A percentile compares a stretch with the other conserved stretches of the same genome.
Evolutionary conservation across 2,329 filamentous ascomycete species (phyloP).

Genomic region (Epichloe aotearoae): DNA sequence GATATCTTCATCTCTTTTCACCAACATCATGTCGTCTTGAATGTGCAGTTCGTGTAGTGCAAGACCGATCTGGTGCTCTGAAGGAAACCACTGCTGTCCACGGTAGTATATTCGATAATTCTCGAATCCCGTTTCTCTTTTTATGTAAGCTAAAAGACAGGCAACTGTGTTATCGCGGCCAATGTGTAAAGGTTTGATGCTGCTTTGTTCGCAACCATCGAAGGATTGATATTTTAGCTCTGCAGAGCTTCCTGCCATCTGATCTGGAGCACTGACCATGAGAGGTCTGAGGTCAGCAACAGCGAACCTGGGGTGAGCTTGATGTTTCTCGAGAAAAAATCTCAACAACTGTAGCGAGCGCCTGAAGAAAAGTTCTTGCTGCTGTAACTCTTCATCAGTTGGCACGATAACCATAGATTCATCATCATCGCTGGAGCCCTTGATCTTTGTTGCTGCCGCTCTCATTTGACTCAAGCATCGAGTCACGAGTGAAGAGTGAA

Average conservation of each 20-base stretch:
- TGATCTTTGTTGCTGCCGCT: constrained; percentile 42
- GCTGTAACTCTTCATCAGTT: constrained; percentile 32
- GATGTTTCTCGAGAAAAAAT: constrained; percentile 54
- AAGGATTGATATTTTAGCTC: constrained; percentile 65
- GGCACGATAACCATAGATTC: constrained; percentile 39
- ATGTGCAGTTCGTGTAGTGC: constrained; percentile 58
- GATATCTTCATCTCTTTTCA: constrained; percentile 44
- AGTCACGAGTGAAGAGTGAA: constrained; percentile 59
- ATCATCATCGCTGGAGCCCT: constrained; percentile 33
- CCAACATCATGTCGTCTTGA: constrained; percentile 49
- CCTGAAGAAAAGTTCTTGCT: constrained; percentile 47
- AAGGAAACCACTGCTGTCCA: constrained; percentile 51
- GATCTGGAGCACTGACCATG: constrained; percentile 36
- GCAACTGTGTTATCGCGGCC: constrained; percentile 58
- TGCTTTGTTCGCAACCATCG: constrained; percentile 44
- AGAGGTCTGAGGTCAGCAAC: constrained; percentile 42
- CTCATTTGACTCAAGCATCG: constrained; percentile 61
- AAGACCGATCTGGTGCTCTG: constrained; percentile 42
- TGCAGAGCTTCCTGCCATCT: constrained; percentile 48
- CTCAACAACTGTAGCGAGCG: constrained; percentile 56
- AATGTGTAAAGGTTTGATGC: constrained; percentile 49
- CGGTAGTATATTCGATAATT: constrained; percentile 62
- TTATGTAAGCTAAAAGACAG: constrained; percentile 54
- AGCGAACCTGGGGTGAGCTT: constrained; percentile 45
- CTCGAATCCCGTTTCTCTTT: constrained; percentile 58